Percentiles rank a stretch among this genome's conserved stretches.
These are phyloP conservation scores for Lactifluus piperatus DNA, from an alignment of 768 basidiomycete species.

Conservation along the genomic window DNA sequence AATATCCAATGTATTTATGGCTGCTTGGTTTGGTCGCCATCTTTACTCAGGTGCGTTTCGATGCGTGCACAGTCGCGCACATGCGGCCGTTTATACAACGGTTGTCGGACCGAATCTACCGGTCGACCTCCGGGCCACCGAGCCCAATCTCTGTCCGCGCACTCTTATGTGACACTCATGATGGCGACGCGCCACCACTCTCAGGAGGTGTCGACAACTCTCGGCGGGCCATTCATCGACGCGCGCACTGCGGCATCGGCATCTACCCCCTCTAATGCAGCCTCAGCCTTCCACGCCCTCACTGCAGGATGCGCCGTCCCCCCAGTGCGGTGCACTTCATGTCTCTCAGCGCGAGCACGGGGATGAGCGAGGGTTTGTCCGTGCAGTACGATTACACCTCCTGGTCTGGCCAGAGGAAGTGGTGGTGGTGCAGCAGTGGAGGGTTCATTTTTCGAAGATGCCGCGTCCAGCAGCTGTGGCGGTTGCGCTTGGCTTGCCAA, in stretches of 20 bases:
- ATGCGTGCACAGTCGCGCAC: background rate
- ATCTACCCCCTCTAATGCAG: background rate
- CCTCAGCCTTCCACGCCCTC: background rate
- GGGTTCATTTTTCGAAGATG: constrained; percentile 33
- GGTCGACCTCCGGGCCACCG: background rate
- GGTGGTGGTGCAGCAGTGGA: constrained; percentile 28
- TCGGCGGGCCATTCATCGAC: constrained; percentile 4
- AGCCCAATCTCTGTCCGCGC: background rate
- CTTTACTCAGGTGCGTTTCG: too few species aligned
- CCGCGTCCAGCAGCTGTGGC: constrained; percentile 30
- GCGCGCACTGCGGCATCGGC: background rate
- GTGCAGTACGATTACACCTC: constrained; percentile 9
- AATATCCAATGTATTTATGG: too few species aligned
- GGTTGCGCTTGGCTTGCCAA: constrained; percentile 21
- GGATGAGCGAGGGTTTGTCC: constrained; percentile 15
- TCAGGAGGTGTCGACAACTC: background rate
- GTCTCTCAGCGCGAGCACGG: constrained; percentile 6
- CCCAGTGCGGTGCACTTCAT: background rate
- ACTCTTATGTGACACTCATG: background rate
- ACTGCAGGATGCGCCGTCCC: background rate
- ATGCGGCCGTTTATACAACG: background rate
- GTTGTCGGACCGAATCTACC: background rate
- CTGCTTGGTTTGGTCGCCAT: too few species aligned
- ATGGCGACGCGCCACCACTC: background rate
- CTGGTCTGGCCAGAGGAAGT: background rate